A percentile compares a stretch with the other conserved stretches of the same genome.
phyloP scores from a whole-genome alignment of 345 rosid genomes.

The Citrus sinensis region DNA sequence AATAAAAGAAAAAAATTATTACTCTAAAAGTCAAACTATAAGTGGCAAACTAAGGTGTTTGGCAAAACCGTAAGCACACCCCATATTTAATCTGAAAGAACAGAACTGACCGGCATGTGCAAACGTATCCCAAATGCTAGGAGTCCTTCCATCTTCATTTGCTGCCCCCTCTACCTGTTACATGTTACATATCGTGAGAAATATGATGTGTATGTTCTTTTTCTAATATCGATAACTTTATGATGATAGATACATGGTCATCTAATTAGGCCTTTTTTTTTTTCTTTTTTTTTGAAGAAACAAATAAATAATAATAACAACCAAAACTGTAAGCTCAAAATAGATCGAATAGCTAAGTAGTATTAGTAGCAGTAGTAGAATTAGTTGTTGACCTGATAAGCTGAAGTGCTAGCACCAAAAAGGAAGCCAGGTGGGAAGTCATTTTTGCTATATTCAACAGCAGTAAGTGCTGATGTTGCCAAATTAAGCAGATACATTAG shows the following conservation, averaged over 20 bases:
- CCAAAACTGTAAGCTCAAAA: neutral
- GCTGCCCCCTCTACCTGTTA: constrained; percentile 46
- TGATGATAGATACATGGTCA: no score
- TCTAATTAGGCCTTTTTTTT: neutral
- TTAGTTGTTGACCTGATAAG: constrained; percentile 19
- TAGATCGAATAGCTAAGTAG: neutral
- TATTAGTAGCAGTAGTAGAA: neutral
- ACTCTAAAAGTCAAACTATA: neutral
- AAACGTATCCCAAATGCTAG: constrained; percentile 42
- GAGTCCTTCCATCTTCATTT: constrained; percentile 42
- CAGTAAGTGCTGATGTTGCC: neutral
- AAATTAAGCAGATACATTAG: constrained; percentile 13
- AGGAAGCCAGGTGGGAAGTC: constrained; percentile 24
- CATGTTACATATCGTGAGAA: neutral
- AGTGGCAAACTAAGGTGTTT: neutral
- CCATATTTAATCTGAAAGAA: neutral
- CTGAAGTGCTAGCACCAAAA: constrained; percentile 22
- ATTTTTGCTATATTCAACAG: constrained; percentile 6
- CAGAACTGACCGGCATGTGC: constrained; percentile 26
- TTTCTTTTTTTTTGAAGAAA: no score
- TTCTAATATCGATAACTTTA: neutral
- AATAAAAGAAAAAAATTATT: no score
- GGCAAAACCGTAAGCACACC: neutral
- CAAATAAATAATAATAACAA: no score
- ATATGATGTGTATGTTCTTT: neutral